Evolutionary conservation across 371 early-diverging fungal genomes (phyloP).

Genomic region (Syncephalastrum sp.): DNA sequence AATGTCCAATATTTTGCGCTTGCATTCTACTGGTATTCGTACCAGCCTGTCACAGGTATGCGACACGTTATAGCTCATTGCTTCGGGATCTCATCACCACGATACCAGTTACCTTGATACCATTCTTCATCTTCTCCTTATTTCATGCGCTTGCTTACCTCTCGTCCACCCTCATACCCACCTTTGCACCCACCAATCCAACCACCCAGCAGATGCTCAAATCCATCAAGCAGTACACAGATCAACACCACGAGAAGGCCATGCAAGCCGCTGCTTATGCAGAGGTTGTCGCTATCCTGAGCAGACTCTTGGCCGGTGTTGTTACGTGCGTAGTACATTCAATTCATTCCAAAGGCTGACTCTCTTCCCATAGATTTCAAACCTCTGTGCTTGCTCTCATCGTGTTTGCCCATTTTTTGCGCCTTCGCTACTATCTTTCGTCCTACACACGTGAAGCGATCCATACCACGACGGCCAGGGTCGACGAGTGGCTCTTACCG

Average conservation of each 20-base stretch:
- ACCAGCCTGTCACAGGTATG: constrained; percentile 72
- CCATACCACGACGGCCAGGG: constrained; percentile 38
- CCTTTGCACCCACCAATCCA: constrained; percentile 52
- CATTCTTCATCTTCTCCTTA: constrained; percentile 79
- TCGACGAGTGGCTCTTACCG: constrained; percentile 58
- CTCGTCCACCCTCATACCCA: constrained; percentile 63
- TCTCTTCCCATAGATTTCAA: constrained; percentile 45
- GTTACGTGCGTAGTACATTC: constrained; percentile 45
- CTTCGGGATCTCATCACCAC: background rate
- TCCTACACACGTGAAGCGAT: constrained; percentile 62
- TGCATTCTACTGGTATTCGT: constrained; percentile 77
- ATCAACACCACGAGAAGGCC: constrained; percentile 64
- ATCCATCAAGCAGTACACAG: constrained; percentile 57
- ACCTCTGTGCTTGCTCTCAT: constrained; percentile 76
- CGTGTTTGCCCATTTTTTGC: constrained; percentile 78
- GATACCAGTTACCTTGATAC: constrained; percentile 71
- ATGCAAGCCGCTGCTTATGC: constrained; percentile 73
- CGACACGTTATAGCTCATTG: background rate
- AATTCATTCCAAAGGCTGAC: background rate
- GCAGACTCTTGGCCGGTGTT: constrained; percentile 62
- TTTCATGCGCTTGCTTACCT: constrained; percentile 78
- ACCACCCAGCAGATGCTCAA: constrained; percentile 34
- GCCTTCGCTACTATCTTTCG: constrained; percentile 77
- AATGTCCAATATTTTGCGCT: constrained; percentile 86
- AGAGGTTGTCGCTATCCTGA: constrained; percentile 76